Evolutionary conservation across 192 early-diverging fungal species (phyloP).

Genomic region (Backusella liffmaniae): DNA sequence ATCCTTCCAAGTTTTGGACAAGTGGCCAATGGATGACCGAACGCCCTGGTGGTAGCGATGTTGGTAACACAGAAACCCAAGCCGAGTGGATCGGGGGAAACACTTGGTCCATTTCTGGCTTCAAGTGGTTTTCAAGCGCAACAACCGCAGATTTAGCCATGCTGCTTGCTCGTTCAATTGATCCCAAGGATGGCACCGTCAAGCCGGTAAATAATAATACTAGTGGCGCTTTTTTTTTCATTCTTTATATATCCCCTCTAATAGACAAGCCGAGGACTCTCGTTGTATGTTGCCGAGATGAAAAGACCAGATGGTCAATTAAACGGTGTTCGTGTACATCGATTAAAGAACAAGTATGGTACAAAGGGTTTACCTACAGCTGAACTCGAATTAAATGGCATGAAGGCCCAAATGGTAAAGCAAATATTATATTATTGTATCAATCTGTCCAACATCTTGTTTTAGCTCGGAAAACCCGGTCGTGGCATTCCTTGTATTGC

Average conservation of each 20-base stretch:
- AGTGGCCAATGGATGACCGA: slow-evolving; percentile 81
- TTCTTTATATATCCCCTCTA: not conserved
- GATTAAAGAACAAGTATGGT: slow-evolving; percentile 69
- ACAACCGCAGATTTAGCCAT: slow-evolving; percentile 68
- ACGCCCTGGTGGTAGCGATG: slow-evolving; percentile 65
- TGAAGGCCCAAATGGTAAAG: slow-evolving; percentile 40
- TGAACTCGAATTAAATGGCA: slow-evolving; percentile 61
- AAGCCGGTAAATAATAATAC: not conserved
- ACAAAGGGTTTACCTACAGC: slow-evolving; percentile 73
- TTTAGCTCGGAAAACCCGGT: slow-evolving; percentile 43
- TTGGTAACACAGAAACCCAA: slow-evolving; percentile 60
- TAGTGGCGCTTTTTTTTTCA: not conserved
- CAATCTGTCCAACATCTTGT: too few relatives aligned
- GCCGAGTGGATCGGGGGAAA: slow-evolving; percentile 44
- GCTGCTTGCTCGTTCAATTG: slow-evolving; percentile 57
- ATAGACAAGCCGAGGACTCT: slow-evolving; percentile 54
- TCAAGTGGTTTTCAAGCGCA: slow-evolving; percentile 76
- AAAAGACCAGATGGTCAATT: slow-evolving; percentile 47
- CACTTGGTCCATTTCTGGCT: slow-evolving; percentile 52
- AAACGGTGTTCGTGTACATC: slow-evolving; percentile 61
- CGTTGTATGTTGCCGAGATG: slow-evolving; percentile 58
- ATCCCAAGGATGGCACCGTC: slow-evolving; percentile 36
- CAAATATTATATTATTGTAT: not conserved
- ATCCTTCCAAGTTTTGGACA: slow-evolving; percentile 60
- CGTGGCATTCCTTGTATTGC: slow-evolving; percentile 62